Evolutionary conservation across 75 land plant species (phyloP), one percentile per base, ranked within the genome.

Genomic region (Pinus taeda): DNA sequence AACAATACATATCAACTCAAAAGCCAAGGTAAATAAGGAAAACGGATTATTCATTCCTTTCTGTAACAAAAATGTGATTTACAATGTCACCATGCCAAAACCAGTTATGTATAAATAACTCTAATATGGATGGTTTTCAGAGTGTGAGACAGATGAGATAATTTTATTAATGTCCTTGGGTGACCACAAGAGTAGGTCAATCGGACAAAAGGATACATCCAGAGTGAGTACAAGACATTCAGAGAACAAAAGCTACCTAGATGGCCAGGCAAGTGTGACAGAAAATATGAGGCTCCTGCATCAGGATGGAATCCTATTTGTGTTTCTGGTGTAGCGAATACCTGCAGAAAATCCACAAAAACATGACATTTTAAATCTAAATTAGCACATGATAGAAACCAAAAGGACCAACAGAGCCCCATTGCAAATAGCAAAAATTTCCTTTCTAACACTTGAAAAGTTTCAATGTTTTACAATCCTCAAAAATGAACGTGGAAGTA

Each of bases 291-390:
- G 21, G 99, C 92, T 20, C 90, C 97, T 84, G 93, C 97, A 84
- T 96, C 99, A 59, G 99, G 94, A 79, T 96, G 99, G 62, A 90
- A 89, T 33, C 99, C 99, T 62, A 96, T 87, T 13, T 85, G 86
- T 77, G 87, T 93, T 87, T 96, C 99, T 20, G 99, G 99, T 59
- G 92, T 94, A 9, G 95, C 80, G 88, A 96, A 96, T 17, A 92
- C 87, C 99, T 96, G 89, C 65, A 82, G n/a, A 49, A 61, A 36
- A 49, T 11, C 22, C 22, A 78, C 8, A 67, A 49, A 18, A 74
- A 20, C 18, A 59, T 18, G 22, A n/a, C 8, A 30, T 15, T 37
- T 36, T 15, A 63, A 11, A 24, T 33, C 17, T 22, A 61, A 26
- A 74, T 57, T 60, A 29, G 60, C n/a, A 29, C 36, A n/a, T 39